A percentile compares a stretch with the other conserved stretches of the same genome.
These are phyloP conservation scores for Galium porrigens DNA, from an alignment of 305 asterid species.

Conservation along the genomic window DNA sequence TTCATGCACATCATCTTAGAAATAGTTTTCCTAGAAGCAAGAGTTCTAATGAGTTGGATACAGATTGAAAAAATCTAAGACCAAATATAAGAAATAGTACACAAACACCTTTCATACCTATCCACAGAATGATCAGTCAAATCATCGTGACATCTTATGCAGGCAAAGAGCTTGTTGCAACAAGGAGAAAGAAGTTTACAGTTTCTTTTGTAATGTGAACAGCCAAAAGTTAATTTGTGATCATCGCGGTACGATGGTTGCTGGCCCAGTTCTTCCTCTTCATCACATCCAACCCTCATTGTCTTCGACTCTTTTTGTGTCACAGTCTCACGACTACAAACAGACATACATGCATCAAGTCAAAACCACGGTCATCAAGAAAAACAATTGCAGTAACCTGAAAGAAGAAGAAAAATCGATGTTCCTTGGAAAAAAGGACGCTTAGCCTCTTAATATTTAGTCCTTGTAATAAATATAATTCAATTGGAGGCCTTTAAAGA, in stretches of 20 bases:
- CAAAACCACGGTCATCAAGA: conserved; percentile 4
- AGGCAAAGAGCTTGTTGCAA: conserved; percentile 63
- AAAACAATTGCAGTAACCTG: neutral
- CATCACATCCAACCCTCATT: conserved; percentile 24
- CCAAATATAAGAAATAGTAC: neutral
- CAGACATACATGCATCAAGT: conserved; percentile 13
- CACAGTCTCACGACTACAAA: conserved; percentile 53
- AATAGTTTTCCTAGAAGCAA: conserved; percentile 46
- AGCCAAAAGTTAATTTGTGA: conserved; percentile 40
- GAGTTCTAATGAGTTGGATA: conserved; percentile 18
- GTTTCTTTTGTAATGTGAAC: conserved; percentile 71
- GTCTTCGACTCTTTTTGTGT: conserved; percentile 38
- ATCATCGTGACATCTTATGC: conserved; percentile 88
- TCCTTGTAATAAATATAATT: neutral
- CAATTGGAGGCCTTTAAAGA: neutral
- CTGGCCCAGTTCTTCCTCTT: conserved; percentile 48
- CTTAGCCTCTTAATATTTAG: neutral
- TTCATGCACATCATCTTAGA: conserved; percentile 79
- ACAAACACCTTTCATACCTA: conserved; percentile 37
- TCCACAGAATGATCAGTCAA: conserved; percentile 54
- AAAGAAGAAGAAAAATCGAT: neutral
- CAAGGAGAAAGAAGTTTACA: conserved; percentile 69
- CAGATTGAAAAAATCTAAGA: conserved; percentile 7
- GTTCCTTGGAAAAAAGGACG: neutral
- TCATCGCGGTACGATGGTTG: conserved; percentile 51